Conservation (phyloP, 768 basidiomycete genomes). For the Artomyces pyxidatus region DNA sequence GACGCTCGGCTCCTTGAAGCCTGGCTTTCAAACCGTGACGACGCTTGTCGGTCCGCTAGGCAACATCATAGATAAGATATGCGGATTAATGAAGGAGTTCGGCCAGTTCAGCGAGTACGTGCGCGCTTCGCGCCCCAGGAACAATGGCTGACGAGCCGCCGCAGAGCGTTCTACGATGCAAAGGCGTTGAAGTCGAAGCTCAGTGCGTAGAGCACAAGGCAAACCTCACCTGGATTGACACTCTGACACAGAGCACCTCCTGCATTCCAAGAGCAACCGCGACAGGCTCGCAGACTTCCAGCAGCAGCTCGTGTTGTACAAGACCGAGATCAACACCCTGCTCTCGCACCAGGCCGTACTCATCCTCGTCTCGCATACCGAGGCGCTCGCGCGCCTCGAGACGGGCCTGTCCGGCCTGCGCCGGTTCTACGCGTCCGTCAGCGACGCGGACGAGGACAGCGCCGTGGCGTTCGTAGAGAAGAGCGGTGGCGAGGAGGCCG, state of each 20-base stretch:
- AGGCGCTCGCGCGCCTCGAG: conserved; percentile 5
- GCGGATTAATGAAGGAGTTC: conserved; percentile 7
- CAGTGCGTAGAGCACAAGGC: too few relatives aligned
- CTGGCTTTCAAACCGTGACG: conserved; percentile 2
- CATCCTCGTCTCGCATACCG: background rate
- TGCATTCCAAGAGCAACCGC: conserved; percentile 2
- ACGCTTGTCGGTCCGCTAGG: conserved; percentile 6
- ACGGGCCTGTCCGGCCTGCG: background rate
- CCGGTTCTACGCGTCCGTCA: background rate
- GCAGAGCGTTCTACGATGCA: conserved; percentile 5
- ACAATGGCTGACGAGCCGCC: background rate
- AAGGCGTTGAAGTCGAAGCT: conserved; percentile 8
- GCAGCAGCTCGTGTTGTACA: background rate
- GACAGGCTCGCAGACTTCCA: background rate
- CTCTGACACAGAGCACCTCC: background rate
- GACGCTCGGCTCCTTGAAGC: conserved; percentile 6
- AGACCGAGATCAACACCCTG: conserved; percentile 1
- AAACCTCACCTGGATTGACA: too few relatives aligned
- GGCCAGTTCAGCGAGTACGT: conserved; percentile 10
- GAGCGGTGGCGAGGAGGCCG: conserved; percentile 7
- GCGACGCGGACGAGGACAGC: background rate
- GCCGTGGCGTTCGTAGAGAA: conserved; percentile 3
- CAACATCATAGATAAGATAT: background rate
- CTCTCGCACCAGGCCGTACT: conserved; percentile 8
- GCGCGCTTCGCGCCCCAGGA: too few relatives aligned